Conservation (phyloP, 2,329 filamentous ascomycete species). For the Didymella exigua region DNA sequence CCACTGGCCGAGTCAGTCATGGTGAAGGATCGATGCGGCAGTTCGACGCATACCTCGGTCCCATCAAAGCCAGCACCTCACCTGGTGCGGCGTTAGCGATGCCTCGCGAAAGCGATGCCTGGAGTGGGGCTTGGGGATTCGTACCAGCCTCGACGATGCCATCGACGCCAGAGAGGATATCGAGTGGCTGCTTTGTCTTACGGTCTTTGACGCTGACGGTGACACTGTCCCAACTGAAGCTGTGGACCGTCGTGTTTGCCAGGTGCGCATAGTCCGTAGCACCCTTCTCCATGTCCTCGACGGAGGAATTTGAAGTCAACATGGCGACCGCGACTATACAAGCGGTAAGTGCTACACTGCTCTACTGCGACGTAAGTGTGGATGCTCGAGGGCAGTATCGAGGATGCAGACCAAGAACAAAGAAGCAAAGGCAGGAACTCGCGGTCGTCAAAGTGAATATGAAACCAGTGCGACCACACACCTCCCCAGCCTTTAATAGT, state of each 20-base stretch:
- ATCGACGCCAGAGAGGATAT: constrained; percentile 67
- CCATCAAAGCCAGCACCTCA: constrained; percentile 80
- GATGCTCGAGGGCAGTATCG: not conserved
- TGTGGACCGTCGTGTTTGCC: constrained; percentile 67
- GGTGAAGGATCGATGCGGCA: not conserved
- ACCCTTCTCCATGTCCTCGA: constrained; percentile 54
- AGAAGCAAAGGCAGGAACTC: not conserved
- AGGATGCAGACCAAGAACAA: not conserved
- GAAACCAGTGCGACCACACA: constrained; percentile 9
- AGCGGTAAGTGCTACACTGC: not conserved
- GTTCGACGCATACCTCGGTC: constrained; percentile 59
- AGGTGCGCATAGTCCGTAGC: constrained; percentile 58
- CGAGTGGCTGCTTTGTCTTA: constrained; percentile 65
- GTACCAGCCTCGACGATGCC: constrained; percentile 69
- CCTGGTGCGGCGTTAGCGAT: constrained; percentile 53
- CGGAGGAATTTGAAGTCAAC: constrained; percentile 18
- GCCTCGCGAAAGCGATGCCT: not conserved
- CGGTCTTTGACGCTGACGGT: constrained; percentile 76
- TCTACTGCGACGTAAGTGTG: not conserved
- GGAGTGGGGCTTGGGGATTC: not conserved
- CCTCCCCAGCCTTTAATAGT: not conserved
- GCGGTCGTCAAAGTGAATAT: not conserved
- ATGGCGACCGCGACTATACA: constrained; percentile 3
- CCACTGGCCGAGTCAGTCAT: constrained; percentile 39
- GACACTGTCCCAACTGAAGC: constrained; percentile 69